Evolutionary conservation across 2,329 filamentous ascomycete species (phyloP).

Genomic region (Neonectria coccinea): DNA sequence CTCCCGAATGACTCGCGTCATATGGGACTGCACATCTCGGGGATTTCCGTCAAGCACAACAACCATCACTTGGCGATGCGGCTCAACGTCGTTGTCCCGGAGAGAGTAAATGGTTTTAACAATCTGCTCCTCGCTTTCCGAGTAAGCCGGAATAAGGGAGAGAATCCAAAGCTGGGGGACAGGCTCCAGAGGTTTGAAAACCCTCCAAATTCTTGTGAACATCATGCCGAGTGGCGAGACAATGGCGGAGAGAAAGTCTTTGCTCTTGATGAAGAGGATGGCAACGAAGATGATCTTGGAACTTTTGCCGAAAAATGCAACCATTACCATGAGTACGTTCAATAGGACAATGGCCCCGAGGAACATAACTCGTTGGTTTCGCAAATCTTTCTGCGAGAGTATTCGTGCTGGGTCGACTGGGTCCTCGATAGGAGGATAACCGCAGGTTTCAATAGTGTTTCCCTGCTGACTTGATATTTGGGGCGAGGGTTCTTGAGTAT

Average conservation of each 20-base stretch:
- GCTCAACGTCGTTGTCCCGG: conserved; percentile 38
- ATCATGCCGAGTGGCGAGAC: conserved; percentile 33
- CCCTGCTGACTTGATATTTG: not conserved
- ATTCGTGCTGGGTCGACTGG: conserved; percentile 34
- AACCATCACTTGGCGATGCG: conserved; percentile 41
- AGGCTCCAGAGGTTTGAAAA: conserved; percentile 20
- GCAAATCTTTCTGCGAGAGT: conserved; percentile 27
- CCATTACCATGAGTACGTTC: conserved; percentile 34
- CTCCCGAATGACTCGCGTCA: conserved; percentile 31
- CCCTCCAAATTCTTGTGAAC: conserved; percentile 4
- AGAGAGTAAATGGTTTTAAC: conserved; percentile 41
- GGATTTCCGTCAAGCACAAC: conserved; percentile 37
- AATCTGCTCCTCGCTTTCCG: conserved; percentile 41
- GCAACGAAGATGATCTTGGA: conserved; percentile 33
- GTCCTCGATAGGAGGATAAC: conserved; percentile 34
- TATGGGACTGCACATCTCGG: conserved; percentile 34
- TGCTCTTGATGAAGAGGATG: conserved; percentile 40
- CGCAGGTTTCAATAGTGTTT: conserved; percentile 31
- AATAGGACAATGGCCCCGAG: conserved; percentile 31
- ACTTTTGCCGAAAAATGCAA: conserved; percentile 34
- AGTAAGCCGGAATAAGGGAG: conserved; percentile 40
- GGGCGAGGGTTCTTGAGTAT: not conserved
- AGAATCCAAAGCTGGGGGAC: conserved; percentile 33
- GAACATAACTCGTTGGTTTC: conserved; percentile 34
- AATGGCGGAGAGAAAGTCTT: conserved; percentile 37